These are phyloP conservation scores for Ogataea corticis DNA, from an alignment of 805 yeast genomes.

Conservation along the genomic window DNA sequence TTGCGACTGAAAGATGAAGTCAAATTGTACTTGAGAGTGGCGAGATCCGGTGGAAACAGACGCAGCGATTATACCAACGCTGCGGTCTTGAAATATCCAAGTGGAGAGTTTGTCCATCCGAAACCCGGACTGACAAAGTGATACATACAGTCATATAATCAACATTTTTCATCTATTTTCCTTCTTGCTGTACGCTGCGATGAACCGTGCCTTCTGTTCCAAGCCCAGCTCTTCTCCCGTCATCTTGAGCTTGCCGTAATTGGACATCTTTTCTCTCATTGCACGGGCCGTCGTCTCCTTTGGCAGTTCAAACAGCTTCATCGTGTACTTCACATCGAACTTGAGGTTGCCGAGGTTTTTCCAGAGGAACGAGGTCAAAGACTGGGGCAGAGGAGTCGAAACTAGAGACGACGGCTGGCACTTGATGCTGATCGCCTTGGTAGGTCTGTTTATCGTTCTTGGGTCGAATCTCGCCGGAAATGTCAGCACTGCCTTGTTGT, in stretches of 20 bases:
- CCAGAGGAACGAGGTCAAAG: constrained; percentile 14
- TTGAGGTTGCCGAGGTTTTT: constrained; percentile 10
- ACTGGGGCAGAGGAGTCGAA: constrained; percentile 35
- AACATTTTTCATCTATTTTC: not conserved
- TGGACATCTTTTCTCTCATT: constrained; percentile 34
- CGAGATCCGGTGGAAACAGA: constrained; percentile 34
- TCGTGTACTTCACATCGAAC: constrained; percentile 19
- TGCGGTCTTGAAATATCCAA: constrained; percentile 59
- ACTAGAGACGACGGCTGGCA: constrained; percentile 38
- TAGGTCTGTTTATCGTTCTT: constrained; percentile 7
- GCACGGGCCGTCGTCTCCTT: constrained; percentile 9
- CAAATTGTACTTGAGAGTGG: constrained; percentile 56
- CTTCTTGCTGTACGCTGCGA: constrained; percentile 20
- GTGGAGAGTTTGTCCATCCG: constrained; percentile 43
- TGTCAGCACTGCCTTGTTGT: constrained; percentile 74
- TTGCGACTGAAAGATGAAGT: constrained; percentile 34
- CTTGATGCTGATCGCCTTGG: constrained; percentile 38
- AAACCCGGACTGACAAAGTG: constrained; percentile 18
- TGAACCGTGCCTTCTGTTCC: constrained; percentile 46
- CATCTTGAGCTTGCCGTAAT: constrained; percentile 49
- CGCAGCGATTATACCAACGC: constrained; percentile 69
- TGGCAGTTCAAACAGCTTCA: constrained; percentile 25
- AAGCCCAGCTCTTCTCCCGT: constrained; percentile 47
- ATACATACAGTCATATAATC: not conserved
- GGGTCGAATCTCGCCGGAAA: constrained; percentile 37